These are phyloP conservation scores for Erythrobasidium yunnanense DNA, from an alignment of 768 basidiomycete genomes.

Conservation along the genomic window DNA sequence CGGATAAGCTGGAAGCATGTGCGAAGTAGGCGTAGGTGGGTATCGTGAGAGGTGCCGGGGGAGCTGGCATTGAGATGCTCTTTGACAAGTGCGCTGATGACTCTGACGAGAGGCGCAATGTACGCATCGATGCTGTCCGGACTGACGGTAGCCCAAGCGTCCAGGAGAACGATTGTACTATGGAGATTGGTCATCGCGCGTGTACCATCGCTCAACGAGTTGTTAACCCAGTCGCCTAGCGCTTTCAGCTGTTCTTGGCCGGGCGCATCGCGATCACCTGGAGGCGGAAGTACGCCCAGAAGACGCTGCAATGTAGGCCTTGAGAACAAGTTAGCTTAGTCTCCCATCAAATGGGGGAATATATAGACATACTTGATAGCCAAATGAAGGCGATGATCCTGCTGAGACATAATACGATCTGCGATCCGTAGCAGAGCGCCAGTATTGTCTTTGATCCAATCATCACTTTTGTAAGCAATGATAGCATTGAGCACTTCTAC, in stretches of 20 bases:
- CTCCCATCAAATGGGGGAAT: slow-evolving; percentile 53
- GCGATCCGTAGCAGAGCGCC: slow-evolving; percentile 66
- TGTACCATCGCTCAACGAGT: slow-evolving; percentile 66
- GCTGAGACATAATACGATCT: slow-evolving; percentile 48
- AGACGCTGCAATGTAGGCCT: slow-evolving; percentile 37
- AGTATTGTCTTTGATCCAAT: slow-evolving; percentile 68
- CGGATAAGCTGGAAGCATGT: slow-evolving; percentile 79
- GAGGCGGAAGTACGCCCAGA: slow-evolving; percentile 33
- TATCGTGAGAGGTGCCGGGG: slow-evolving; percentile 48
- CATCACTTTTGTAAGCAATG: slow-evolving; percentile 65
- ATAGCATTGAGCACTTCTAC: slow-evolving; percentile 83
- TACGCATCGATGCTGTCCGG: slow-evolving; percentile 78
- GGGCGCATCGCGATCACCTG: slow-evolving; percentile 15
- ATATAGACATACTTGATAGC: slow-evolving; percentile 72
- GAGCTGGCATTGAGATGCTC: slow-evolving; percentile 61
- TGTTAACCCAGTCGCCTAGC: slow-evolving; percentile 65
- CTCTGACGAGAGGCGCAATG: slow-evolving; percentile 61
- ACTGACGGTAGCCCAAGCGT: slow-evolving; percentile 65
- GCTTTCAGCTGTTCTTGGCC: slow-evolving; percentile 56
- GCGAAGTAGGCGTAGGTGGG: slow-evolving; percentile 50
- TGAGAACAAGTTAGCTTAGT: slow-evolving; percentile 42
- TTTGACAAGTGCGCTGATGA: slow-evolving; percentile 72
- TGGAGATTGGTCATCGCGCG: slow-evolving; percentile 60
- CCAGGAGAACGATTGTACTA: slow-evolving; percentile 74
- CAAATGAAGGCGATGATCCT: slow-evolving; percentile 69